A percentile compares a stretch with the other conserved stretches of the same genome.
These are phyloP conservation scores for Yarrowia osloensis DNA, from an alignment of 805 yeast species.

Conservation along the genomic window DNA sequence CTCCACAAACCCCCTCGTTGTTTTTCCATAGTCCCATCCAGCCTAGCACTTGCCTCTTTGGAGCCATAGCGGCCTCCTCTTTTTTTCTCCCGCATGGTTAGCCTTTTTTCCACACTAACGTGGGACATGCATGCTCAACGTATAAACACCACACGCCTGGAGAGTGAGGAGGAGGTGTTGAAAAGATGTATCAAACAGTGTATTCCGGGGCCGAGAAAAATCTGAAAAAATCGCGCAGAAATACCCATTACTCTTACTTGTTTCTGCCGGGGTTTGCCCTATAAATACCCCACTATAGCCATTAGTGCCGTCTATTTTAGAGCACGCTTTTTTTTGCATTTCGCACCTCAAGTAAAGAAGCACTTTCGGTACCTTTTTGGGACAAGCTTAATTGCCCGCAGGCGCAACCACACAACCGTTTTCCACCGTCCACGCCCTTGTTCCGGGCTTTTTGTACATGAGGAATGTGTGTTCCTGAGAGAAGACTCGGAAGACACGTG, in stretches of 20 bases:
- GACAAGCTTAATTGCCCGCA: not conserved
- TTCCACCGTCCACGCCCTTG: not conserved
- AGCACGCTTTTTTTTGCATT: not conserved
- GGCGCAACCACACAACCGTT: not conserved
- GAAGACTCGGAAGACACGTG: too few relatives aligned
- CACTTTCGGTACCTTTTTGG: slow-evolving; percentile 10
- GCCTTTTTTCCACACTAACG: slow-evolving; percentile 9
- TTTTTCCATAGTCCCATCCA: too few relatives aligned
- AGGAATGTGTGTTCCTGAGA: too few relatives aligned
- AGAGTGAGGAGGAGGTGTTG: too few relatives aligned
- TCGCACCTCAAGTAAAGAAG: too few relatives aligned
- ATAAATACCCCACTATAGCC: not conserved
- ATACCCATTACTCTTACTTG: too few relatives aligned
- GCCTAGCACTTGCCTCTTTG: not conserved
- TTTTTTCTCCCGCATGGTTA: not conserved
- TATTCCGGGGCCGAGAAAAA: too few relatives aligned
- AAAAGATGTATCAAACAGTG: too few relatives aligned
- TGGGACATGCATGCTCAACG: slow-evolving; percentile 3
- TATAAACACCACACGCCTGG: not conserved
- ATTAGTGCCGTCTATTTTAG: not conserved
- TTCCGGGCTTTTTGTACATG: not conserved
- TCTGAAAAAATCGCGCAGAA: too few relatives aligned
- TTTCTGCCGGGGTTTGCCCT: not conserved
- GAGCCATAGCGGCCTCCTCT: not conserved
- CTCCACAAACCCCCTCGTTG: too few relatives aligned